Base-by-base conservation (phyloP, 371 early-diverging fungal species). In the Funneliformis caledonium region DNA sequence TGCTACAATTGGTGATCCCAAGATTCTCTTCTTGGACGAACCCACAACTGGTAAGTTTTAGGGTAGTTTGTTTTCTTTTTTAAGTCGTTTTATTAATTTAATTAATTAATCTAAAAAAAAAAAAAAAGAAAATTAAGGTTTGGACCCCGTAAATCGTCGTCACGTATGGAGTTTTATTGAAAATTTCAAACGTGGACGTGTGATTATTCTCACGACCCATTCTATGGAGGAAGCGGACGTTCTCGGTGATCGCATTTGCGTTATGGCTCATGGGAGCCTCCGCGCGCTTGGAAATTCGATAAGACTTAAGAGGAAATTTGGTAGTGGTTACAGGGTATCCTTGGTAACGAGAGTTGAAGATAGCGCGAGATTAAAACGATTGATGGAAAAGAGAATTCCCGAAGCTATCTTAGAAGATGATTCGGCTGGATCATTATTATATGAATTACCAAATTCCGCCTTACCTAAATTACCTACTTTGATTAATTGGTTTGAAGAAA, bases 201-300 rank as follows among this genome's bases (percentile, higher is more conserved):
- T 91, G 60, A 92, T 92, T 62, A 42, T 67, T 43, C 74, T 85
- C 81, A 93, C 94, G 0, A 93, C 94, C 7, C 94, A 94, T 82
- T 88, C 89, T 7, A 93, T 94, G 93, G 94, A 94, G 81, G 93
- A 94, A 80, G 93, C 94, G 8, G 94, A 93, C 74, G 91, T 86
- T 64, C 78, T 86, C 6, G 86, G 93, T 42, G 94, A 93, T 82
- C 85, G 88, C 2, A 92, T 94, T 81, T 89, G 88, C 73, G 88
- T 94, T 81, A 93, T 92, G 92, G 91, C 91, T 47, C 88, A 90
- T 80, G 93, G 93, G 11, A 86, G 89, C 11, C 81, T 94, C 37
- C 82, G 86, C n/a, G 93, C 93, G 0, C 84, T 92, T 33, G 92
- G 92, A 52, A 91, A 88, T 84, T 86, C 89, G 50, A 87, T 93